These are phyloP conservation scores for Apiospora kogelbergensis DNA, from an alignment of 2,329 filamentous ascomycete species.

Conservation along the genomic window DNA sequence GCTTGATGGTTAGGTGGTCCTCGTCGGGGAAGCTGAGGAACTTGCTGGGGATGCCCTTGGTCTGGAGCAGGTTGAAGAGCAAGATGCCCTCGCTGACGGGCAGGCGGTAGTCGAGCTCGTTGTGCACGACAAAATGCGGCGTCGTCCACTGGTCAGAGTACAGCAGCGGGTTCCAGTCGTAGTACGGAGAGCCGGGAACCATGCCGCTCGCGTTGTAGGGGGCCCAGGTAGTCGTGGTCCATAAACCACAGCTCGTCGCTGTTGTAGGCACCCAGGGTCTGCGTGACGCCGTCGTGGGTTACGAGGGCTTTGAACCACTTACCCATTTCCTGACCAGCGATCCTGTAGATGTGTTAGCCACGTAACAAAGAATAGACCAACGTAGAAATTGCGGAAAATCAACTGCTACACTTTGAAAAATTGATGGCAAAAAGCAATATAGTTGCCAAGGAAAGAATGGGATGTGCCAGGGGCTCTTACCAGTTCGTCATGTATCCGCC, in stretches of 20 bases:
- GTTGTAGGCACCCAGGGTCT: slow-evolving; percentile 34
- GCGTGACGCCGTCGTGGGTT: slow-evolving; percentile 49
- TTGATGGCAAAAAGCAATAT: no score
- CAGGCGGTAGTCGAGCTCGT: slow-evolving; percentile 65
- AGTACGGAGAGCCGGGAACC: slow-evolving; percentile 39
- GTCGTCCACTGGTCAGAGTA: slow-evolving; percentile 61
- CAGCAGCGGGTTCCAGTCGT: slow-evolving; percentile 48
- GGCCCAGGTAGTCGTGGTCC: slow-evolving; percentile 48
- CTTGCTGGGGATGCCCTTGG: slow-evolving; percentile 61
- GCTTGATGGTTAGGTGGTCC: slow-evolving; percentile 71
- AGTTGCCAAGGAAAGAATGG: no score
- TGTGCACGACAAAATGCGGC: slow-evolving; percentile 71
- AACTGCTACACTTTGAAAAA: no score
- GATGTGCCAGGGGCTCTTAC: no score
- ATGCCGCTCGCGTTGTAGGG: slow-evolving; percentile 42
- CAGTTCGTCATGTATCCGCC: slow-evolving; percentile 59
- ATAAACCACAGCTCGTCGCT: slow-evolving; percentile 37
- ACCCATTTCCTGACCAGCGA: slow-evolving; percentile 52
- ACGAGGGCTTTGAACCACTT: slow-evolving; percentile 58
- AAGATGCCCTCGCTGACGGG: slow-evolving; percentile 67
- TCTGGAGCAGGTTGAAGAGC: slow-evolving; percentile 69
- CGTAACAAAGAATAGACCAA: background rate
- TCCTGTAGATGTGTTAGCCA: slow-evolving; percentile 32
- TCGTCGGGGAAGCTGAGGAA: slow-evolving; percentile 71
- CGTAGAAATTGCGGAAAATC: no score